Percentiles rank a stretch among this genome's conserved stretches.
These are phyloP conservation scores for Kregervanrija pseudodelftensis DNA, from an alignment of 805 yeast species.

Conservation along the genomic window DNA sequence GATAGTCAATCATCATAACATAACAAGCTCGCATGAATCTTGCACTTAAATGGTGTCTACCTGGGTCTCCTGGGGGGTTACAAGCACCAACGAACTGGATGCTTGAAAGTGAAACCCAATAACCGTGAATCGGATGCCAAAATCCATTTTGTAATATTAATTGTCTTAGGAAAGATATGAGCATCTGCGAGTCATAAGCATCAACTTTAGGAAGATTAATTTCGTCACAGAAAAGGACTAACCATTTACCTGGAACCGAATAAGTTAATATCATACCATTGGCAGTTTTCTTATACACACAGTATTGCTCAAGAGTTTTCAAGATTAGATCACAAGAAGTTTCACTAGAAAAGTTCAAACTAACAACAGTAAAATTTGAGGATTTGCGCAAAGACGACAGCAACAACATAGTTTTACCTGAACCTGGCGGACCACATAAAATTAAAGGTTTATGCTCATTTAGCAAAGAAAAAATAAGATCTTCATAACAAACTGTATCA, in stretches of 20 bases:
- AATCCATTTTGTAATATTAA: constrained; percentile 69
- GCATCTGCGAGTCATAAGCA: constrained; percentile 63
- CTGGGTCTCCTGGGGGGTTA: constrained; percentile 79
- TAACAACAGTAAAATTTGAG: constrained; percentile 50
- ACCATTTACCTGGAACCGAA: constrained; percentile 52
- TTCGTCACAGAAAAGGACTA: constrained; percentile 88
- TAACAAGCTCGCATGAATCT: constrained; percentile 64
- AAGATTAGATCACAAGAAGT: constrained; percentile 58
- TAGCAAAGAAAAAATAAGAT: constrained; percentile 48
- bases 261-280: constrained; percentile 55
- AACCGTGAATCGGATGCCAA: constrained; percentile 52
- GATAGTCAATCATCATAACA: constrained; percentile 72
- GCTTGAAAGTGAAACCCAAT: constrained; percentile 60
- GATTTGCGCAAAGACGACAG: constrained; percentile 58
- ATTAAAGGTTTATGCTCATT: constrained; percentile 53
- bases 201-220: constrained; percentile 75
- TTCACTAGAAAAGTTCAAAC: constrained; percentile 78
- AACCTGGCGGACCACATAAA: constrained; percentile 94
- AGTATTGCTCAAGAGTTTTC: constrained; percentile 63
- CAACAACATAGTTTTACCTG: constrained; percentile 92
- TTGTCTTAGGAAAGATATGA: constrained; percentile 67
- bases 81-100: constrained; percentile 93
- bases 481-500: constrained; percentile 68
- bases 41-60: constrained; percentile 49
- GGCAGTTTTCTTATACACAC: constrained; percentile 48